These are phyloP conservation scores for Angomonas ambiguus DNA, from an alignment of 208 protist species.

Conservation along the genomic window DNA sequence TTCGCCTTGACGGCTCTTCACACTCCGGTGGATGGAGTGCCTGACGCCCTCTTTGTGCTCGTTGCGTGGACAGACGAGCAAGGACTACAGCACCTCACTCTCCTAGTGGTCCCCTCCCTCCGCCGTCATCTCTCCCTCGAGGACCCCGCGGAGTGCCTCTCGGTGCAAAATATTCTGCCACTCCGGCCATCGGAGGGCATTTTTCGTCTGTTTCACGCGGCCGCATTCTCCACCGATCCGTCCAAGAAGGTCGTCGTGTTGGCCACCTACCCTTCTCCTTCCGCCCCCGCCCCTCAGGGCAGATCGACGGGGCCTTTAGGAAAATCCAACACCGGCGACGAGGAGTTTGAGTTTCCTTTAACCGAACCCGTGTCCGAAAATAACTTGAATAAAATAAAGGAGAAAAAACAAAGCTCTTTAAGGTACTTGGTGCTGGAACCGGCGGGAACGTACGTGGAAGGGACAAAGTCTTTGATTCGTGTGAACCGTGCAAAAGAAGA, in stretches of 20 bases:
- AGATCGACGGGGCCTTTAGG: neutral
- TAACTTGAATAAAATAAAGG: neutral
- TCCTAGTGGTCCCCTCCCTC: constrained; percentile 29
- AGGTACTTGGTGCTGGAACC: neutral
- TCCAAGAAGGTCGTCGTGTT: constrained; percentile 5
- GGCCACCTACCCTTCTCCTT: neutral
- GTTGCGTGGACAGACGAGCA: constrained; percentile 38
- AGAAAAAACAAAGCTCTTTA: neutral
- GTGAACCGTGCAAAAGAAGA: too few species aligned
- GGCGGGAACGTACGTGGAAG: neutral
- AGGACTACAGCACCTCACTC: constrained; percentile 28
- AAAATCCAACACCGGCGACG: neutral
- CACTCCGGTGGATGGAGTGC: neutral
- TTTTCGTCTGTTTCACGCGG: constrained; percentile 33
- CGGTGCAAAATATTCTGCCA: constrained; percentile 16
- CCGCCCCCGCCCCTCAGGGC: constrained; percentile 25
- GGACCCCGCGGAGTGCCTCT: constrained; percentile 15
- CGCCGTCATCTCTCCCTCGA: neutral
- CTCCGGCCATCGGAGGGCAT: constrained; percentile 17
- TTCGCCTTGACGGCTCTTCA: neutral
- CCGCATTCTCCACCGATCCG: neutral
- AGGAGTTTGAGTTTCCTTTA: neutral
- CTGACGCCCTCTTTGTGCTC: constrained; percentile 26
- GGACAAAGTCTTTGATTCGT: neutral
- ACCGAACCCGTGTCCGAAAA: neutral